A percentile compares a stretch with the other conserved stretches of the same genome.
Evolutionary conservation across 2,329 filamentous ascomycete genomes (phyloP).

Genomic region (Penicillium glabrum): DNA sequence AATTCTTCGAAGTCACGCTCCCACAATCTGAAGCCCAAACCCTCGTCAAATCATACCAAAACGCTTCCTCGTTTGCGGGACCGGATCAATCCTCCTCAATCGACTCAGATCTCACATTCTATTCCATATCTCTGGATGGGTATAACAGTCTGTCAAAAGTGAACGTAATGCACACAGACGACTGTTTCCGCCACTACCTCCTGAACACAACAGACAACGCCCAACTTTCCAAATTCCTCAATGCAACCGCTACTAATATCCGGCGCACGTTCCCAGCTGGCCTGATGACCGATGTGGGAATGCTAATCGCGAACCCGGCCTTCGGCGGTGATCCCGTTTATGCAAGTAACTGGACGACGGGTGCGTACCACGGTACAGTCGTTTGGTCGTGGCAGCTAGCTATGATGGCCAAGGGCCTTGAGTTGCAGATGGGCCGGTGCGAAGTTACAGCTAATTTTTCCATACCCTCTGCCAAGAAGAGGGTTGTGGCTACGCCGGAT

Average conservation of each 20-base stretch:
- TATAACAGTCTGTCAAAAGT: slow-evolving; percentile 52
- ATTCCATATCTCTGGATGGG: slow-evolving; percentile 59
- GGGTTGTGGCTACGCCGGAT: slow-evolving; percentile 31
- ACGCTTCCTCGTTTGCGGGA: slow-evolving; percentile 46
- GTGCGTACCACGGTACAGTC: slow-evolving; percentile 63
- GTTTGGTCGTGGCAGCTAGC: slow-evolving; percentile 66
- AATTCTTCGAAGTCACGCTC: slow-evolving; percentile 56
- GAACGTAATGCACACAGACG: slow-evolving; percentile 63
- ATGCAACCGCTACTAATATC: slow-evolving; percentile 59
- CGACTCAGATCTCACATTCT: slow-evolving; percentile 51
- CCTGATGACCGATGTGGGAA: slow-evolving; percentile 55
- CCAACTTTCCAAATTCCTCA: slow-evolving; percentile 58
- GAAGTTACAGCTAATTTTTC: slow-evolving; percentile 13
- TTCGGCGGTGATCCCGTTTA: slow-evolving; percentile 52
- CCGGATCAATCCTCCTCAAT: slow-evolving; percentile 46
- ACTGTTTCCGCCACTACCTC: slow-evolving; percentile 63
- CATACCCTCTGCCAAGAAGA: neutral
- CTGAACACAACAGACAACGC: slow-evolving; percentile 59
- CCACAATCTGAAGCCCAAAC: slow-evolving; percentile 45
- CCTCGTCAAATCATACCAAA: slow-evolving; percentile 52
- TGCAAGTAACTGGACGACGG: slow-evolving; percentile 55
- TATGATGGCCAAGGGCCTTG: slow-evolving; percentile 63
- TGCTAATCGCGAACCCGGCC: slow-evolving; percentile 63
- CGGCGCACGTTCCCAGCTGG: slow-evolving; percentile 60
- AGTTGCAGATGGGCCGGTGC: slow-evolving; percentile 59